These are phyloP conservation scores for Didymella keratinophila DNA, from an alignment of 2,329 filamentous ascomycete genomes.

Conservation along the genomic window DNA sequence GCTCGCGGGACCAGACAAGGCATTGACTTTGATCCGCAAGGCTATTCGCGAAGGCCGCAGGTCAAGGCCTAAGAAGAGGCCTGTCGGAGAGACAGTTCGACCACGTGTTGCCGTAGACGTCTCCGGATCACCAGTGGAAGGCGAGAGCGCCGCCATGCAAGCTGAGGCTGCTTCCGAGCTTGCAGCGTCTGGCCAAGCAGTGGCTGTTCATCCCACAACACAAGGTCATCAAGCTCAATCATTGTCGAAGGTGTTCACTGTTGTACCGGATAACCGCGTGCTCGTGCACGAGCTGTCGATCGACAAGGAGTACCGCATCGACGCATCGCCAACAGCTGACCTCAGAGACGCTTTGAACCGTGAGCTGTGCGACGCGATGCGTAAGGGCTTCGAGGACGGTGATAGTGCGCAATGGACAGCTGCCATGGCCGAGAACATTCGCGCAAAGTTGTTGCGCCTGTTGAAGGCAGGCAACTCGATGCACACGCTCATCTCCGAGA, in stretches of 20 bases:
- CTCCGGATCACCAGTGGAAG: constrained; percentile 36
- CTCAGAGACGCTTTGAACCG: constrained; percentile 67
- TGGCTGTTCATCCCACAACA: constrained; percentile 21
- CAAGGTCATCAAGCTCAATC: constrained; percentile 53
- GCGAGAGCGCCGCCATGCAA: constrained; percentile 49
- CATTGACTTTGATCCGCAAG: constrained; percentile 75
- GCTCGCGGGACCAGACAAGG: constrained; percentile 74
- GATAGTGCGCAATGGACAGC: constrained; percentile 73
- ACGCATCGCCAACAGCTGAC: constrained; percentile 63
- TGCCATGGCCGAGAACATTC: constrained; percentile 74
- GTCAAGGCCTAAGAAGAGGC: constrained; percentile 69
- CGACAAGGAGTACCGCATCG: constrained; percentile 78
- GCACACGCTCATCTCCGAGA: constrained; percentile 76
- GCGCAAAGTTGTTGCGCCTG: constrained; percentile 74
- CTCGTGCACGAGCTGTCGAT: constrained; percentile 82
- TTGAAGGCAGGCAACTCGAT: constrained; percentile 75
- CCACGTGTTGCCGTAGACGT: constrained; percentile 68
- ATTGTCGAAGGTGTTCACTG: constrained; percentile 63
- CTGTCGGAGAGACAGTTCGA: constrained; percentile 70
- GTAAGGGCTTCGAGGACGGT: constrained; percentile 67
- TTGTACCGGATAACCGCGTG: constrained; percentile 75
- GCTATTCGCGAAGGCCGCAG: constrained; percentile 76
- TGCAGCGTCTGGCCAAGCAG: constrained; percentile 30
- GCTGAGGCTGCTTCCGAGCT: constrained; percentile 44
- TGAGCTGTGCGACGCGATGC: constrained; percentile 68